Conservation (phyloP, 2,329 filamentous ascomycete species). For the Fusarium sp. region DNA sequence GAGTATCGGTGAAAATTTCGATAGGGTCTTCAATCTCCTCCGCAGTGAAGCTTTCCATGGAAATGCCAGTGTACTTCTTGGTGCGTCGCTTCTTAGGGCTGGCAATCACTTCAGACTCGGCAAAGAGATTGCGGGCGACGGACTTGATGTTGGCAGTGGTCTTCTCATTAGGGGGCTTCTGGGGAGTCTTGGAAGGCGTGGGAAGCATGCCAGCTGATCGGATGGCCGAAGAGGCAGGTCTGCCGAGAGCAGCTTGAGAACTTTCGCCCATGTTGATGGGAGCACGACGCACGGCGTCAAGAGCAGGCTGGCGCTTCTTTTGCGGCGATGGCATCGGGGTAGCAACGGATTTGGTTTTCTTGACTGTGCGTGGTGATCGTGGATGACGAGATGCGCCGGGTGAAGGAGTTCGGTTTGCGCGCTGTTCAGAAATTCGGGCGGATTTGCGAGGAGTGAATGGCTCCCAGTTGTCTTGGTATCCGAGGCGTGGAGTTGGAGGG, state of each 20-base stretch:
- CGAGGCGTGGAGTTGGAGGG: conserved; percentile 76
- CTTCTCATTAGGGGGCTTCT: conserved; percentile 68
- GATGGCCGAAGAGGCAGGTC: conserved; percentile 45
- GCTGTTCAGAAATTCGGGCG: conserved; percentile 71
- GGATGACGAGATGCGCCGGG: conserved; percentile 55
- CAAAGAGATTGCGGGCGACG: conserved; percentile 72
- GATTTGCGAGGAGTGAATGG: conserved; percentile 80
- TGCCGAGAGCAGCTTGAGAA: conserved; percentile 57
- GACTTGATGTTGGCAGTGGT: conserved; percentile 63
- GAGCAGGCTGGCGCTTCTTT: conserved; percentile 63
- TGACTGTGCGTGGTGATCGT: conserved; percentile 50
- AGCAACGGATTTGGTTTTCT: conserved; percentile 48
- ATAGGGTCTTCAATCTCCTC: conserved; percentile 72
- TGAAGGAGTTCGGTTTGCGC: conserved; percentile 67
- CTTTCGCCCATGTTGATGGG: conserved; percentile 59
- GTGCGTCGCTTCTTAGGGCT: conserved; percentile 69
- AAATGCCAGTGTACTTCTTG: conserved; percentile 68
- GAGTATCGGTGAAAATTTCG: conserved; percentile 81
- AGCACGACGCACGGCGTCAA: conserved; percentile 61
- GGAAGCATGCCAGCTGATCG: conserved; percentile 71
- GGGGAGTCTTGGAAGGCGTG: conserved; percentile 83
- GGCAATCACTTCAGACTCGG: conserved; percentile 68
- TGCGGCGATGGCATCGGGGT: conserved; percentile 61
- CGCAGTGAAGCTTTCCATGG: conserved; percentile 68
- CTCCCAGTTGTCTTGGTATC: conserved; percentile 76